Evolutionary conservation across 1,284 basidiomycete species (phyloP), one percentile per base, ranked within the genome.

Genomic region (Golubevia sp.): DNA sequence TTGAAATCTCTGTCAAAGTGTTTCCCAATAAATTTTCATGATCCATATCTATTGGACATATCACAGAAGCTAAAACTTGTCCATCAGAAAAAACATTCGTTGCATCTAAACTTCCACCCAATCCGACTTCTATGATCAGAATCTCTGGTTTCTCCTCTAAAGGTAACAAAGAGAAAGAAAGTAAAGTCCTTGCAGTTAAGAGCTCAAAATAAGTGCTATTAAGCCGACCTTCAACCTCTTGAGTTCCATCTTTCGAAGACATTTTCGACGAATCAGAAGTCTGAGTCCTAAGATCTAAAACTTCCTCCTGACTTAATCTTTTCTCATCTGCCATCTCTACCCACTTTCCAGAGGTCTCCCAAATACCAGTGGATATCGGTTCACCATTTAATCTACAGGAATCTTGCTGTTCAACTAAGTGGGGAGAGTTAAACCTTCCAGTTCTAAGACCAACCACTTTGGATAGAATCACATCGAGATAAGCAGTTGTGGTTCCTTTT

Each of bases 371-470:
- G 0, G 86, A 80, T 6, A 94, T 87, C 11, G 90, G 86, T 6
- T 84, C 58, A 56, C 88, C 88, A 70, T 91, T 86, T 71, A 98
- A 86, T 0, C 87, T 86, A 67, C 97, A 92, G 64, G 87, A 91
- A 83, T 99, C 96, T 62, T 89, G 85, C 5, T 91, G 86, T 23
- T 90, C 87, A 62, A 95, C 84, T 4, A 99, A 89, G 82, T 98
- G 95, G 0, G 97, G 97, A 70, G 90, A 92, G 84, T 96, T 98
- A 87, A 94, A 99, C 30, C 92, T 88, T 2, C 92, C 96, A 2
- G 92, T 89, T 15, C 86, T 86, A 56, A 91, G 74, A 0, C 86
- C 86, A 48, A 76, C 64, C 0, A 70, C 68, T 49, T 71, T 64
- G 0, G 90, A 87, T 15, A 98, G 85, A 68, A 94, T 90, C 20